Conservation (phyloP, 2,329 filamentous ascomycete genomes). For the Lachnellula cervina region DNA sequence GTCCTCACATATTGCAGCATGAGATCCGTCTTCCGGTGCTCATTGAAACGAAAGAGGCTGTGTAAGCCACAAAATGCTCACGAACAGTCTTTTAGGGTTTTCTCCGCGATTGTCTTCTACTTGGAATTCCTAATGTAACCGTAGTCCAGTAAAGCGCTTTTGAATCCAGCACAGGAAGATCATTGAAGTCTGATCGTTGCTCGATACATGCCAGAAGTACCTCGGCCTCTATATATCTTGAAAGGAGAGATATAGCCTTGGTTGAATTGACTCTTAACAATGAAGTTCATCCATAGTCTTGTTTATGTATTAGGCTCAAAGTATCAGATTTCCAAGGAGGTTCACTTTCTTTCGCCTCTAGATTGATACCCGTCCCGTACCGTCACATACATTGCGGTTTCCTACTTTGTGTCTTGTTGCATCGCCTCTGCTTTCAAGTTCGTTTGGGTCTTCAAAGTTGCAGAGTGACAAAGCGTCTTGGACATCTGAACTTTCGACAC, state of each 20-base stretch:
- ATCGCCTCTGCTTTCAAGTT: conserved; percentile 1
- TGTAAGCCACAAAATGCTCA: neutral
- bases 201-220: neutral
- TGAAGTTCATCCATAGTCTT: neutral
- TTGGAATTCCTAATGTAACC: neutral
- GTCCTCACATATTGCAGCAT: neutral
- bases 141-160: neutral
- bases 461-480: neutral
- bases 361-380: conserved; percentile 3
- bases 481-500: neutral
- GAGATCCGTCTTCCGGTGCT: neutral
- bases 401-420: conserved; percentile 2
- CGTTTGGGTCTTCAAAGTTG: neutral
- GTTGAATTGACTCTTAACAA: neutral
- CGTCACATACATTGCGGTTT: conserved; percentile 9
- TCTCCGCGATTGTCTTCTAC: neutral
- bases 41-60: neutral
- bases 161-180: no score
- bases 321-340: neutral
- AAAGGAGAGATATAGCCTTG: neutral
- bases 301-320: neutral
- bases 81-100: neutral
- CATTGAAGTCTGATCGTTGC: no score
- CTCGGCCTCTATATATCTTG: neutral
- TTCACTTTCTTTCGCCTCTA: neutral